Evolutionary conservation across 192 early-diverging fungal genomes (phyloP), one percentile per base, ranked within the genome.

Genomic region (Chytriomyces hyalinus): DNA sequence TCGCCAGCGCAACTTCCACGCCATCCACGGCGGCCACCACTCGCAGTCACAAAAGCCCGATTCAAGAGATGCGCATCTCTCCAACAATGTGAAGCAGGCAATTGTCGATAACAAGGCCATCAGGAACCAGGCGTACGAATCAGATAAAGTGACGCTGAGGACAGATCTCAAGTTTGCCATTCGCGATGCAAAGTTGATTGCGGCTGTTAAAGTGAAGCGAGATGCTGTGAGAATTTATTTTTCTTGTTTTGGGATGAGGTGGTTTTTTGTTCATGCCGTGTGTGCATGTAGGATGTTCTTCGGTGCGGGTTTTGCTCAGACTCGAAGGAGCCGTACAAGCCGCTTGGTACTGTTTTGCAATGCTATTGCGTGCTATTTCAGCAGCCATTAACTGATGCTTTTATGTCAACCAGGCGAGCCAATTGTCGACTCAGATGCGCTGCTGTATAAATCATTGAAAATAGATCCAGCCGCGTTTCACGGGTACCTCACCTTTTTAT

Each of bases 251-350:
- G 73, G 68, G 20, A 13, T 22, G 74, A 9, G 20, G 10, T 73
- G 26, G 13, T 15, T 43, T 72, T 76, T 11, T 24, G 47, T 20
- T 44, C 13, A n/a, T 44, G 48, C 5, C 17, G n/a, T 24, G 17
- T 48, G 22, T 22, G 44, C 82, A 3, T 36, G 36, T 0, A 36
- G 84, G 85, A 85, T 10, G 75, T 88, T 6, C 73, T 49, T 60
- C 49, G 62, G 26, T 60, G 80, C 45, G 87, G 87, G 10, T 88
- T 87, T 61, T 76, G 76, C 43, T 80, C 84, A n/a, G 87, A 88
- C 75, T 69, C 87, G 1, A 88, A 85, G 66, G 87, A 88, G 45
- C 65, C 73, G 9, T 88, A 88, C 67, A 77, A 77, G 60, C 78
- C 85, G n/a, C 76, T 88, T 7, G 87, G 86, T 78, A 60, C 51